A percentile compares a stretch with the other conserved stretches of the same genome.
phyloP scores from a whole-genome alignment of 768 basidiomycete genomes.

The Pluteus cervinus region DNA sequence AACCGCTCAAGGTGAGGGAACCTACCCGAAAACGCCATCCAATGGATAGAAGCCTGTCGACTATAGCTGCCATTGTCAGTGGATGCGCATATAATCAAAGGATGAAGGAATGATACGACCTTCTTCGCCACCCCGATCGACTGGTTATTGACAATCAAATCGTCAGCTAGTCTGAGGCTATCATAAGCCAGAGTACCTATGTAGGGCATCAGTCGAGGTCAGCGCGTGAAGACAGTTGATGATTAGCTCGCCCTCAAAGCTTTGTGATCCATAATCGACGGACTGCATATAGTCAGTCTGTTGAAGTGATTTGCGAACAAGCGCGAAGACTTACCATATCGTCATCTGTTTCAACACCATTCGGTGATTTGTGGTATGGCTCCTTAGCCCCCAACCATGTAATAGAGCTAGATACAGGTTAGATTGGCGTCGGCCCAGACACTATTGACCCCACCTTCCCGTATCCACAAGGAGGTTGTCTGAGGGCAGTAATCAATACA shows the following conservation, averaged over 20 bases:
- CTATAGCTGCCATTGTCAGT: conserved; percentile 5
- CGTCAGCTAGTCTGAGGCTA: conserved; percentile 30
- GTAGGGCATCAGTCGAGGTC: no score
- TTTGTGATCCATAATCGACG: conserved; percentile 40
- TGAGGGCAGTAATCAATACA: no score
- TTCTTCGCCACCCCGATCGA: conserved; percentile 40
- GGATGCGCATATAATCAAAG: not conserved
- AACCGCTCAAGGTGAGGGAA: not conserved
- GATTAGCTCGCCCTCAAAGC: no score
- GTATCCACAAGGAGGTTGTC: conserved; percentile 19
- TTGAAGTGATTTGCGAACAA: not conserved
- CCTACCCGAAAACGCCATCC: conserved; percentile 45
- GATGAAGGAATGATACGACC: not conserved
- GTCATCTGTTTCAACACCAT: conserved; percentile 20
- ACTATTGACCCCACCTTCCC: conserved; percentile 2
- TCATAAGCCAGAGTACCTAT: conserved; percentile 31
- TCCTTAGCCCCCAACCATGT: conserved; percentile 41
- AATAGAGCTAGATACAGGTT: conserved; percentile 34
- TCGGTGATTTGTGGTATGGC: conserved; percentile 28
- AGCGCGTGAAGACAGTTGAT: no score
- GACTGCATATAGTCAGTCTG: conserved; percentile 17
- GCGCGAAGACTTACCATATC: conserved; percentile 6
- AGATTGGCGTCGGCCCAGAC: not conserved
- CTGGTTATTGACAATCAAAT: conserved; percentile 34
- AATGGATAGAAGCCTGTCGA: conserved; percentile 28